These are phyloP conservation scores for Leptographium wingfieldii DNA, from an alignment of 2,329 filamentous ascomycete species.

Conservation along the genomic window DNA sequence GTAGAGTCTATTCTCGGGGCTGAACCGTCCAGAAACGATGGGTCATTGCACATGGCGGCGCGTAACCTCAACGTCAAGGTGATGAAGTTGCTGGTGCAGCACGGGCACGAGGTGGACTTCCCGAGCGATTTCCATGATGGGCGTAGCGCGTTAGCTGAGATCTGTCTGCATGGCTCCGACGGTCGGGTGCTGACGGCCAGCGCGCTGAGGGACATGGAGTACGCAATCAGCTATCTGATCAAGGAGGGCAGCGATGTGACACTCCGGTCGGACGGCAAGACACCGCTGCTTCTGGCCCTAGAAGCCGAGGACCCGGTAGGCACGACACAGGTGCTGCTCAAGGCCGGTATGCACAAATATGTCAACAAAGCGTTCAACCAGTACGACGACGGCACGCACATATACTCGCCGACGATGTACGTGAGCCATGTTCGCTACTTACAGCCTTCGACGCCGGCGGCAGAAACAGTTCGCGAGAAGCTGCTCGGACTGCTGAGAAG, in stretches of 20 bases:
- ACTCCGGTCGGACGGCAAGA: slow-evolving; percentile 44
- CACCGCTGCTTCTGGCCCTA: slow-evolving; percentile 46
- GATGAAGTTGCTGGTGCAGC: slow-evolving; percentile 42
- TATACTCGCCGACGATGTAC: slow-evolving; percentile 55
- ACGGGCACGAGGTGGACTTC: slow-evolving; percentile 52
- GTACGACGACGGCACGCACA: slow-evolving; percentile 37
- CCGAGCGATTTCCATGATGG: slow-evolving; percentile 50
- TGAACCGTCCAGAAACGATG: slow-evolving; percentile 47
- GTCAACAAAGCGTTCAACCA: slow-evolving; percentile 48
- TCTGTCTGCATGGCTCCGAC: slow-evolving; percentile 44
- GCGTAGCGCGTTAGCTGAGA: slow-evolving; percentile 49
- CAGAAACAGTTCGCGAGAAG: slow-evolving; percentile 18
- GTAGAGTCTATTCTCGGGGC: slow-evolving; percentile 42
- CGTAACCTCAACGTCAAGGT: slow-evolving; percentile 43
- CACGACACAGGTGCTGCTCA: slow-evolving; percentile 45
- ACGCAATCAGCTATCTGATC: slow-evolving; percentile 43
- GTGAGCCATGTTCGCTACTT: slow-evolving; percentile 31
- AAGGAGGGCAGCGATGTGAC: slow-evolving; percentile 43
- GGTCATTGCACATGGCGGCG: slow-evolving; percentile 53
- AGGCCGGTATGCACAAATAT: slow-evolving; percentile 51
- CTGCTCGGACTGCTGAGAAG: slow-evolving; percentile 36
- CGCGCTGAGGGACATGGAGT: slow-evolving; percentile 41
- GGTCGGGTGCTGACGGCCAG: slow-evolving; percentile 29
- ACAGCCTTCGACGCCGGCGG: slow-evolving; percentile 12
- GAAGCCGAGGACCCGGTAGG: slow-evolving; percentile 41